Percentiles rank a stretch among this genome's conserved stretches.
Evolutionary conservation across 139 green algal genomes (phyloP).

Genomic region (Tetraselmis chui): DNA sequence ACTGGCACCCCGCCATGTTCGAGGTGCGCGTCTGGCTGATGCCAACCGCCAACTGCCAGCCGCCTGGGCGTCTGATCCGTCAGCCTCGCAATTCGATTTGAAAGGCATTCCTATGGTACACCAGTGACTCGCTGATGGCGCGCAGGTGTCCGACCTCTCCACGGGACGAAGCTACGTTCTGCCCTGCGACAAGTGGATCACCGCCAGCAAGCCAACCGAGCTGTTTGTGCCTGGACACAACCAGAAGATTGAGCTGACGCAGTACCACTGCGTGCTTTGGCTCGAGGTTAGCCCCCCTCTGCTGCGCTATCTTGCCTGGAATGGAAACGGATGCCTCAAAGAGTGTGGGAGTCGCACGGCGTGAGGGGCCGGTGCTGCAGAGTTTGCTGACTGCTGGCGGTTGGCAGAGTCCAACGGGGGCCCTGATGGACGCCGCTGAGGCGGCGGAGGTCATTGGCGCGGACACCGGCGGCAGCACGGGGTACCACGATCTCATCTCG

Average conservation of each 20-base stretch:
- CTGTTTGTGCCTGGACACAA: background rate
- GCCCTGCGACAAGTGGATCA: background rate
- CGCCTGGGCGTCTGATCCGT: too few relatives aligned
- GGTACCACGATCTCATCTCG: background rate
- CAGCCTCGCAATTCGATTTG: too few relatives aligned
- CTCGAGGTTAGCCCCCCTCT: background rate
- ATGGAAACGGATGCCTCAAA: too few relatives aligned
- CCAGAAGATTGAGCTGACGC: background rate
- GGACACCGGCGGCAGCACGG: background rate
- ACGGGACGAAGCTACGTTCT: background rate
- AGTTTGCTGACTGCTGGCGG: too few relatives aligned
- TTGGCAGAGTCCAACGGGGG: background rate
- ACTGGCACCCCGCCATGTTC: background rate
- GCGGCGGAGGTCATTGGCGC: background rate
- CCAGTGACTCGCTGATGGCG: too few relatives aligned
- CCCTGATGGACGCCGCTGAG: background rate
- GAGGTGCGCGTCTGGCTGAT: background rate
- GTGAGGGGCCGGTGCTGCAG: too few relatives aligned
- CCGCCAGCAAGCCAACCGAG: background rate
- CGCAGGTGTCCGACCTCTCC: background rate
- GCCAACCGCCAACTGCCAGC: too few relatives aligned
- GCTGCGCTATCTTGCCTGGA: too few relatives aligned
- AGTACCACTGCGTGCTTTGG: background rate
- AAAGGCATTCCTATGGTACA: too few relatives aligned
- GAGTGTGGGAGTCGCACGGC: too few relatives aligned